A percentile compares a stretch with the other conserved stretches of the same genome.
phyloP scores from a whole-genome alignment of 1,284 basidiomycete species.

The Ceratobasidium sp. region DNA sequence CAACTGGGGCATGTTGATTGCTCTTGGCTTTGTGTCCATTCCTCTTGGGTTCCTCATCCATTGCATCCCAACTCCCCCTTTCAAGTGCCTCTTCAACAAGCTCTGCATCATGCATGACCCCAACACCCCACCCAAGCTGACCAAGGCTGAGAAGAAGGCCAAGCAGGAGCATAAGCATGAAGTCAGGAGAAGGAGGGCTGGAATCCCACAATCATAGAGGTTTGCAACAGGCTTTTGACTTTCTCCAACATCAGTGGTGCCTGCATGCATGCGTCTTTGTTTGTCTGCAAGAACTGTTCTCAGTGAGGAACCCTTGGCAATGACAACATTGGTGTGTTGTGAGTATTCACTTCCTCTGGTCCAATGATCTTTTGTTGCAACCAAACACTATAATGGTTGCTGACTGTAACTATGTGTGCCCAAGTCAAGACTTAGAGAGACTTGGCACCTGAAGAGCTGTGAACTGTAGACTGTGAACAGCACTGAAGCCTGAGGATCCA shows the following conservation, averaged over 20 bases:
- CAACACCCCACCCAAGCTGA: constrained; percentile 68
- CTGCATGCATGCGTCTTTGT: constrained; percentile 79
- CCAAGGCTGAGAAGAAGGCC: no score
- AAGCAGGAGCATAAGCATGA: no score
- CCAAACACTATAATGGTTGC: no score
- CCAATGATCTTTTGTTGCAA: no score
- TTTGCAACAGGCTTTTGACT: constrained; percentile 83
- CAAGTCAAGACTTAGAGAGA: no score
- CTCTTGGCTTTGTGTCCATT: no score
- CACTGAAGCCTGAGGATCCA: no score
- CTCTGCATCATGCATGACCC: constrained; percentile 71
- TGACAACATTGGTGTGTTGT: constrained; percentile 44
- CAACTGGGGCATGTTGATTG: constrained; percentile 93
- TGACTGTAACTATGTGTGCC: no score
- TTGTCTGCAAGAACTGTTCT: constrained; percentile 77
- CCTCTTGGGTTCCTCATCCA: constrained; percentile 87
- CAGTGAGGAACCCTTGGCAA: constrained; percentile 54
- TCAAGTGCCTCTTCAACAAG: constrained; percentile 73
- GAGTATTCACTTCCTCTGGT: no score
- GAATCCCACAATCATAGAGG: constrained; percentile 72
- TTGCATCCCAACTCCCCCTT: constrained; percentile 78
- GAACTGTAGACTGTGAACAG: no score
- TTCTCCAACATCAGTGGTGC: constrained; percentile 86
- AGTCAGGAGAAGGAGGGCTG: constrained; percentile 60
- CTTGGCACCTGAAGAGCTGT: no score